Base-by-base conservation (phyloP, 768 basidiomycete genomes). In the Pisolithus microcarpus region DNA sequence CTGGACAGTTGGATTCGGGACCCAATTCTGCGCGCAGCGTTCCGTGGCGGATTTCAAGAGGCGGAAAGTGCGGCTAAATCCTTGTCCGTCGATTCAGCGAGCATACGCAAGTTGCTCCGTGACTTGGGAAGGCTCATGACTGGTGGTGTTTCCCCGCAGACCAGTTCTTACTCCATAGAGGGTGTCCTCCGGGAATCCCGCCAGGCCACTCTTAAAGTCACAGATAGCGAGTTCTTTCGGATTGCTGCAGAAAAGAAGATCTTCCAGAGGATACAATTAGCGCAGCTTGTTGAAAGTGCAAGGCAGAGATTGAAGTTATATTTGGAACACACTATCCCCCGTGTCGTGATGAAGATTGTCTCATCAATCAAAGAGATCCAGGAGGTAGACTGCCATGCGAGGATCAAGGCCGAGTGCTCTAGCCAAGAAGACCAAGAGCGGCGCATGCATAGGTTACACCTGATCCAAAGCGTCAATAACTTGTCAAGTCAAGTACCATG, bases 391-490 rank as follows among this genome's bases (percentile, higher is more conserved):
- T 55, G 45, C 42, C 9, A 0, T 7, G 37, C 39, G 13, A 28
- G 5, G 7, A 51, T 56, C 39, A 38, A 37, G n/a, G 26, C 11
- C n/a, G 52, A 58, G 7, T 11, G 39, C 19, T 30, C 1, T 7
- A 54, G 26, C 23, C 28, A 8, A 0, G 58, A 52, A 8, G 46
- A 50, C 1, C 52, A 53, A 40, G 52, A 65, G 1, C 51, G 18
- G 2, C 3, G 28, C 0, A 43, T 24, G 13, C 4, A 58, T 19
- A 65, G 63, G 26, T n/a, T 43, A 15, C 7, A 48, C 4, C 18
- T 65, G 8, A 66, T 65, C 49, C 38, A 38, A 13, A 39, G 48
- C 8, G 11, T 66, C n/a, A 67, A 67, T n/a, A 9, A 9, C 1
- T 6, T 36, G 19, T 63, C 63, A 9, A 11, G 48, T 9, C 43